Evolutionary conservation across 371 early-diverging fungal genomes (phyloP), one percentile per base, ranked within the genome.

Genomic region (Polyrhizophydium stewartii): DNA sequence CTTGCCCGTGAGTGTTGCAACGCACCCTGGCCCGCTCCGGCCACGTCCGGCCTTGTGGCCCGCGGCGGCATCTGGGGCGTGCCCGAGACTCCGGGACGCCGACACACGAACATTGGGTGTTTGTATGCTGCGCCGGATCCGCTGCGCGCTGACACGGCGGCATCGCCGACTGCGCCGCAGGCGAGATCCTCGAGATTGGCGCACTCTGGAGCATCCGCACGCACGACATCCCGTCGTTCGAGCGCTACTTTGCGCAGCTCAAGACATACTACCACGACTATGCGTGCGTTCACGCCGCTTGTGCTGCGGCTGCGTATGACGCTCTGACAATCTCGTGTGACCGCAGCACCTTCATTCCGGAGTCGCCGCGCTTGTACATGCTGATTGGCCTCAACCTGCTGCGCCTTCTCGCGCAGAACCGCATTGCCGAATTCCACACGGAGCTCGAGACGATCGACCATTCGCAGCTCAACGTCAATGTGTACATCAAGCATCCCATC

Each of bases 351-450:
- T 61, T 67, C 27, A 80, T 92, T 43, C 91, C 91, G 52, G 76
- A 82, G 30, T 96, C 96, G 21, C 78, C 82, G 37, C 80, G 90
- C 71, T 88, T 87, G 88, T 91, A 93, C 71, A 87, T 89, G 40
- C 78, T 96, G 55, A 83, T 91, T 33, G 98, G 96, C 3, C 83
- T 97, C 52, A 91, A 97, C 68, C 84, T 97, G 46, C 82, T 96
- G 65, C 87, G 90, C 61, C 83, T 96, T 64, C 80, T 97, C 55
- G 86, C 96, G 35, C 95, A 96, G 73, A 91, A 92, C 83, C 84
- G 91, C 47, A 87, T 96, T 63, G 87, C 96, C 25, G 96, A 95
- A 67, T 97, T 97, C 75, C 96, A 97, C 75, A 89, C 93, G 19
- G 87, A 91, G 61, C 83, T 97, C 53, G 98, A 97, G 65, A 80